Evolutionary conservation across 768 basidiomycete genomes (phyloP).

Genomic region (Boletus rex-veris): DNA sequence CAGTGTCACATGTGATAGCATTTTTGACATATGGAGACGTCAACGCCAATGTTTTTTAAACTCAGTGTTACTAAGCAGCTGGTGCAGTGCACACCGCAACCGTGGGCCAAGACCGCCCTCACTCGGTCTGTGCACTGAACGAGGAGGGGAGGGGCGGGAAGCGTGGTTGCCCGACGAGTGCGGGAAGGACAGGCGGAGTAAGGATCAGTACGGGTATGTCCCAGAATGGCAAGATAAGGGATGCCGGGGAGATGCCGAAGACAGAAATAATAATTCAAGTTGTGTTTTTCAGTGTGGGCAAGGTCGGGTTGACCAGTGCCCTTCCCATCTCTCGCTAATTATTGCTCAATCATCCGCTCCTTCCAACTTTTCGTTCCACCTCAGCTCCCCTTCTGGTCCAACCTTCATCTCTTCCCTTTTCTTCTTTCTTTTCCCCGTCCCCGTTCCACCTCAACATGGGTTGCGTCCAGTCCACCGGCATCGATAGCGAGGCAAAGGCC

Average conservation of each 20-base stretch:
- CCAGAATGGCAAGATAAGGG: slow-evolving; percentile 7
- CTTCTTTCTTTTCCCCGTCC: slow-evolving; percentile 1
- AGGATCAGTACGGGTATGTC: slow-evolving; percentile 1
- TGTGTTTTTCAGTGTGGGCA: too few relatives aligned
- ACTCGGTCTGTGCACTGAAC: background rate
- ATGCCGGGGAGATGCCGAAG: slow-evolving; percentile 21
- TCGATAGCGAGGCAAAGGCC: slow-evolving; percentile 81
- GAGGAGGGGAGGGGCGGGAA: background rate
- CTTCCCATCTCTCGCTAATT: slow-evolving; percentile 25
- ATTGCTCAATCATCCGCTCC: slow-evolving; percentile 23
- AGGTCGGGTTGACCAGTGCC: too few relatives aligned
- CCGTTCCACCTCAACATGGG: slow-evolving; percentile 46
- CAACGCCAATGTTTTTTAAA: too few relatives aligned
- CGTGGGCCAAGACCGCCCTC: background rate
- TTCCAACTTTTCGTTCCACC: slow-evolving; percentile 16
- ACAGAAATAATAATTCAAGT: slow-evolving; percentile 3
- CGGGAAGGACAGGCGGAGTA: background rate
- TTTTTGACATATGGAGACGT: too few relatives aligned
- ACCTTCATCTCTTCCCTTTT: background rate
- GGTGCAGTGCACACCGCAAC: background rate
- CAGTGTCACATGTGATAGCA: background rate
- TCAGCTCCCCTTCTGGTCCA: slow-evolving; percentile 1
- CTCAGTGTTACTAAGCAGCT: too few relatives aligned
- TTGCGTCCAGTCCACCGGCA: slow-evolving; percentile 65
- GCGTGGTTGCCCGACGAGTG: too few relatives aligned